A percentile compares a stretch with the other conserved stretches of the same genome.
Evolutionary conservation across 2,329 filamentous ascomycete genomes (phyloP).

Genomic region (Aaosphaeria pasadenensis): DNA sequence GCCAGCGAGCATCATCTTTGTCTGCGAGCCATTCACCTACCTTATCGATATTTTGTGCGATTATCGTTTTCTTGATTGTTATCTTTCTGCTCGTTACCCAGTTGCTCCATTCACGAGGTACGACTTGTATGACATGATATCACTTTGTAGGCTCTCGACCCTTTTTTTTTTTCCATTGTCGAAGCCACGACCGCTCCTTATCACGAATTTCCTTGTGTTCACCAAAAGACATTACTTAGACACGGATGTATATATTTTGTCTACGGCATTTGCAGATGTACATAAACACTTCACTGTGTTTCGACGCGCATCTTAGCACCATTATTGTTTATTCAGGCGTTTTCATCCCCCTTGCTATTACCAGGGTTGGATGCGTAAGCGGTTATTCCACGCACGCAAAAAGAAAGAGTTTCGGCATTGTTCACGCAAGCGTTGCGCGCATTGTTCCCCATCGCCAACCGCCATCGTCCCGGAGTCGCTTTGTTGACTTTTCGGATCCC

Average conservation of each 20-base stretch:
- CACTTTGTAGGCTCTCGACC: no score
- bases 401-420: neutral
- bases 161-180: neutral
- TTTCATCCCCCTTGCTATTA: no score
- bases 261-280: neutral
- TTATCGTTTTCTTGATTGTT: slow-evolving; percentile 18
- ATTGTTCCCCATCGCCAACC: neutral
- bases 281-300: no score
- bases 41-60: slow-evolving; percentile 31
- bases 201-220: slow-evolving; percentile 27
- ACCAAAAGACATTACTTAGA: no score
- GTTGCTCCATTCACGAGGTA: slow-evolving; percentile 29
- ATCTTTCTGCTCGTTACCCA: slow-evolving; percentile 27
- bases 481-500: slow-evolving; percentile 8
- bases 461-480: slow-evolving; percentile 12
- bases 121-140: slow-evolving; percentile 35
- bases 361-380: no score
- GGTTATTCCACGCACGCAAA: no score
- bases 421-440: neutral
- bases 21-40: slow-evolving; percentile 2
- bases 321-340: no score
- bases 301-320: no score
- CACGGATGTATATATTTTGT: slow-evolving; percentile 16
- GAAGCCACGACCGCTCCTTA: slow-evolving; percentile 31
- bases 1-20: neutral